Evolutionary conservation across 441 rosid genomes (phyloP), one percentile per base, ranked within the genome.

Genomic region (Populus hybrid): DNA sequence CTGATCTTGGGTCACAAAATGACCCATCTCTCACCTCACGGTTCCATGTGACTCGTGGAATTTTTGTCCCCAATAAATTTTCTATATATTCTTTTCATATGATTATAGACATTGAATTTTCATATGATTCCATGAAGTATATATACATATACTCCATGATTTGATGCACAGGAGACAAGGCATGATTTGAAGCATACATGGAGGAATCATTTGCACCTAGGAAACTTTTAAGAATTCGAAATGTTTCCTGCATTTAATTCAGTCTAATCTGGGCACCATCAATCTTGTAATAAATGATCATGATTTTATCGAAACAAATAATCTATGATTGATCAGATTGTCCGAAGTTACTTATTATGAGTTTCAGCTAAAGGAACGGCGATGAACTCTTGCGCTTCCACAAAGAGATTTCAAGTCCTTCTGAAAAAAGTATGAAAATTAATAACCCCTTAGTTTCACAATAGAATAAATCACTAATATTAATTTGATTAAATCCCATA

Each of bases 1-100:
- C 78, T 61, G 79, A 77, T 77, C 35, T 50, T 12, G 67, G 70
- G 32, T 36, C 24, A 6, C 5, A 18, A n/a, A 76, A 65, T 24
- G 61, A 34, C 42, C 16, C 28, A 9, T n/a, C 50, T 4, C n/a
- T 32, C 63, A 20, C 8, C 28, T 32, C 63, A 20, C 18, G 64
- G 36, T 57, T 20, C 72, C 82, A 84, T 78, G 82, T 85, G 79
- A 76, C 77, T 54, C 23, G 3, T 30, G 65, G 85, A 85, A 82
- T 80, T 77, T 82, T 74, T 85, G 85, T 85, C 87, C 66, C 79
- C 46, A 72, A 6, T 28, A 9, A 26, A 30, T 24, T 14, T 24
- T n/a, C 8, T 65, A 64, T 14, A 8, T 36, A 3, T 16, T 74
- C 32, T 23, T 61, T 11, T 8, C 40, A 65, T 34, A 40, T 69